phyloP scores from a whole-genome alignment of 2,329 filamentous ascomycete species.

The Hymenoscyphus occultus region DNA sequence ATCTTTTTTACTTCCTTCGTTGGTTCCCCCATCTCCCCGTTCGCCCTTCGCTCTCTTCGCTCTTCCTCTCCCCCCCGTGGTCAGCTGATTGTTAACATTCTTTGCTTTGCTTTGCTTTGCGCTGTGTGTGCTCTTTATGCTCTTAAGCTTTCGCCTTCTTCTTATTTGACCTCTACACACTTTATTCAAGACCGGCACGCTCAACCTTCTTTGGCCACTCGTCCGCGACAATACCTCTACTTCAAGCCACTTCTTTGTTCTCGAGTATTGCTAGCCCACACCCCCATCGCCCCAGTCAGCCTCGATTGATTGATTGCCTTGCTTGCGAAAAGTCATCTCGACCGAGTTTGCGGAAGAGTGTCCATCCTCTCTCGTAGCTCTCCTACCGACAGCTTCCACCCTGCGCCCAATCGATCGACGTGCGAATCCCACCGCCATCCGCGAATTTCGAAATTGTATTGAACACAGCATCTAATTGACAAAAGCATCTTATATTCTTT shows the following conservation, averaged over 20 bases:
- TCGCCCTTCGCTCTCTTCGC: conserved; percentile 5
- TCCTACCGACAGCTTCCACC: background rate
- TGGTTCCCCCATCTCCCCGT: background rate
- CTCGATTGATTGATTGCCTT: background rate
- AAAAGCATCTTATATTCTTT: conserved; percentile 21
- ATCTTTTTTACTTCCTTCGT: conserved; percentile 6
- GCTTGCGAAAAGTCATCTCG: background rate
- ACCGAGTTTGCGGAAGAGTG: background rate
- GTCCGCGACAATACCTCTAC: conserved; percentile 22
- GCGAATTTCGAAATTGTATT: conserved; percentile 17
- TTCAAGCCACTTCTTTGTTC: conserved; percentile 39
- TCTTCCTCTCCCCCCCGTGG: conserved; percentile 1
- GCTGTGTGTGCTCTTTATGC: conserved; percentile 22
- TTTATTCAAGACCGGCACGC: conserved; percentile 21
- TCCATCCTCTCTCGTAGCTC: background rate
- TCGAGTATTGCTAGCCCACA: conserved; percentile 21
- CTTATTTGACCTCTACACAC: conserved; percentile 15
- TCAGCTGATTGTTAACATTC: conserved; percentile 6
- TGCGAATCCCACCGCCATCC: background rate
- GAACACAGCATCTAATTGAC: conserved; percentile 25
- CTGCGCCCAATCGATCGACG: background rate
- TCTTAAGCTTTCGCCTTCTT: conserved; percentile 17
- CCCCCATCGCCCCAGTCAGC: background rate
- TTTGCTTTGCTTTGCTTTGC: conserved; percentile 11
- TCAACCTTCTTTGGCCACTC: conserved; percentile 26